Evolutionary conservation across 768 basidiomycete genomes (phyloP).

Genomic region (Auricularia sp.): DNA sequence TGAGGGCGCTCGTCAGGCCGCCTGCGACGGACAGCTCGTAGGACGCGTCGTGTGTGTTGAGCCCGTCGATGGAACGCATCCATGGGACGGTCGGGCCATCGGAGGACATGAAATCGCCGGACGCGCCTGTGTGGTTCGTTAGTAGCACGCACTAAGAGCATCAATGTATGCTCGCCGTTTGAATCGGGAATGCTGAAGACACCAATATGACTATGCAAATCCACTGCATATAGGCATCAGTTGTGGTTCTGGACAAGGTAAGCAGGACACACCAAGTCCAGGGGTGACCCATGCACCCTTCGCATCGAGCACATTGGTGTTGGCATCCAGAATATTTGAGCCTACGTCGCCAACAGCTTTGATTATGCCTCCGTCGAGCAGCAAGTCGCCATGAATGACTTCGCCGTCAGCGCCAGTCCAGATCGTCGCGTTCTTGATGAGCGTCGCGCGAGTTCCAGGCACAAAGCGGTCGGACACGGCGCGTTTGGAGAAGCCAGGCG

Average conservation of each 20-base stretch:
- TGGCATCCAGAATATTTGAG: constrained; percentile 14
- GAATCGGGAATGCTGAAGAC: constrained; percentile 31
- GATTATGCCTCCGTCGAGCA: constrained; percentile 57
- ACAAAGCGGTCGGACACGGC: constrained; percentile 44
- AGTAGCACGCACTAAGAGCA: too few species aligned
- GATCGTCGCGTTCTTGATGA: constrained; percentile 61
- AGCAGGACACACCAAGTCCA: constrained; percentile 14
- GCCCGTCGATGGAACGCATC: constrained; percentile 58
- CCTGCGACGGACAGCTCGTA: constrained; percentile 53
- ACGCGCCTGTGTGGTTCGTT: constrained; percentile 23
- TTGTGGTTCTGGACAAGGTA: constrained; percentile 3
- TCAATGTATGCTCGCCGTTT: constrained; percentile 12
- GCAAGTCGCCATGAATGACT: constrained; percentile 47
- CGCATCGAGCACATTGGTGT: constrained; percentile 34
- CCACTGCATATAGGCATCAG: constrained; percentile 24
- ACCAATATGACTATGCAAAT: constrained; percentile 51
- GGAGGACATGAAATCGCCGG: constrained; percentile 44
- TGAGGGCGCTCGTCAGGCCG: constrained; percentile 62
- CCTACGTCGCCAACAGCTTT: constrained; percentile 38
- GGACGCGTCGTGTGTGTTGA: constrained; percentile 63
- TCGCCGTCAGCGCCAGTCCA: constrained; percentile 67
- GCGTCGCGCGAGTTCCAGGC: constrained; percentile 38
- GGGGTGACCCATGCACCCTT: constrained; percentile 64
- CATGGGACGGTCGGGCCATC: constrained; percentile 47
- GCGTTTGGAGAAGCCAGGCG: constrained; percentile 12